A percentile compares a stretch with the other conserved stretches of the same genome.
Evolutionary conservation across 2,329 filamentous ascomycete genomes (phyloP).

Genomic region (Pseudopithomyces chartarum): DNA sequence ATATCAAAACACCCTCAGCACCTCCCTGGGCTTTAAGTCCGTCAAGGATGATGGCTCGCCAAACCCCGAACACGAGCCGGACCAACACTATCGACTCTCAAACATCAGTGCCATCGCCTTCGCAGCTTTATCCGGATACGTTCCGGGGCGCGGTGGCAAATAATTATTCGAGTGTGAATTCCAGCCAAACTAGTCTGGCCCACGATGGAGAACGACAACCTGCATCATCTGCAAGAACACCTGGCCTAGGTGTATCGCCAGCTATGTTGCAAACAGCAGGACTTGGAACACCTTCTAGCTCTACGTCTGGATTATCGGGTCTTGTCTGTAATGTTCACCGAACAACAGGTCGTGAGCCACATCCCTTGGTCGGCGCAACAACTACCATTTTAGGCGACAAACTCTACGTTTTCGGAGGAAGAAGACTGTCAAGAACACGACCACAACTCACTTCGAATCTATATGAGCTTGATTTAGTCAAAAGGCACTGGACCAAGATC

Average conservation of each 20-base stretch:
- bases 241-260: constrained; percentile 49
- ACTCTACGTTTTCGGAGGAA: constrained; percentile 93
- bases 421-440: constrained; percentile 81
- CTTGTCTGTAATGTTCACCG: constrained; percentile 73
- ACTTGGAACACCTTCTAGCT: constrained; percentile 45
- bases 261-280: constrained; percentile 43
- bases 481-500: constrained; percentile 90
- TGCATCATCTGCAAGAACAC: constrained; percentile 40
- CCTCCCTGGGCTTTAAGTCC: constrained; percentile 32
- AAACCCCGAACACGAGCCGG: constrained; percentile 49
- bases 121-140: constrained; percentile 45
- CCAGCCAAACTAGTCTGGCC: constrained; percentile 53
- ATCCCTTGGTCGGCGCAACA: constrained; percentile 89
- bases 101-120: constrained; percentile 50
- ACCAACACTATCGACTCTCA: constrained; percentile 55
- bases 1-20: constrained; percentile 21
- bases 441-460: constrained; percentile 87
- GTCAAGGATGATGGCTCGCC: constrained; percentile 47
- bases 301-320: constrained; percentile 66
- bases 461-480: constrained; percentile 90
- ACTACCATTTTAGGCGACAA: constrained; percentile 96
- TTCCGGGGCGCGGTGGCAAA: constrained; percentile 41
- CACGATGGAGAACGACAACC: constrained; percentile 48
- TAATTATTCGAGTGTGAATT: constrained; percentile 49
- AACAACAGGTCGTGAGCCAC: constrained; percentile 90